Base-by-base conservation (phyloP, 2,329 filamentous ascomycete genomes). In the Fonsecaea nubica region DNA sequence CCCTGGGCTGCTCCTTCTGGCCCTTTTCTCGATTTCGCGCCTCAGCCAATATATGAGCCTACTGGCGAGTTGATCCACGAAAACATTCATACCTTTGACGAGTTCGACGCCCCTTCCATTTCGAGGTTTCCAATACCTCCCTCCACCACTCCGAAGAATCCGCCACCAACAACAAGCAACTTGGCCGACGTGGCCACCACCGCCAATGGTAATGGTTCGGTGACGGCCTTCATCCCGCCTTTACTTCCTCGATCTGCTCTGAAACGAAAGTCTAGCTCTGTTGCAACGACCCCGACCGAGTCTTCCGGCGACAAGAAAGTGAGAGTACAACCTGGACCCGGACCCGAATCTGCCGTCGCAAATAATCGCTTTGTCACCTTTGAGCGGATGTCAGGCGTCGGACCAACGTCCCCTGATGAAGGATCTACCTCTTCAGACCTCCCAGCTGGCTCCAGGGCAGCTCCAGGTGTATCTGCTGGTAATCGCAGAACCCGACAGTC, bases 301-400 rank as follows among this genome's bases (percentile, higher is more conserved):
- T 32, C 18, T 35, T 42, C 38, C 33, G 56, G 33, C 48, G 62
- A 69, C 54, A 67, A 66, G 57, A 63, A 64, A 56, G 35, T 45
- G 30, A 55, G 55, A 61, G 48, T 50, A 32, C 58, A 40, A 45
- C 57, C 68, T 61, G 62, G 52, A n/a, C 40, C 45, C 36, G 56
- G 36, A 56, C 48, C 61, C 60, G 65, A 70, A 45, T 42, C 59
- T 58, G 59, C 56, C 40, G n/a, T 33, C 13, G 21, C 56, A 59
- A 62, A 64, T 55, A 55, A 38, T 63, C 70, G 69, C 58, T 59
- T 62, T 25, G 69, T 67, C 35, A 67, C 64, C 35, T 72, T 72
- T 65, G 69, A 69, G 67, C 71, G 69, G 61, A 73, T 73, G 71
- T 72, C 71, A 63, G 67, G 67, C 59, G 42, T 61, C 45, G 69